These are phyloP conservation scores for Dryadomyces quercivorus DNA, from an alignment of 2,329 filamentous ascomycete species.

Conservation along the genomic window DNA sequence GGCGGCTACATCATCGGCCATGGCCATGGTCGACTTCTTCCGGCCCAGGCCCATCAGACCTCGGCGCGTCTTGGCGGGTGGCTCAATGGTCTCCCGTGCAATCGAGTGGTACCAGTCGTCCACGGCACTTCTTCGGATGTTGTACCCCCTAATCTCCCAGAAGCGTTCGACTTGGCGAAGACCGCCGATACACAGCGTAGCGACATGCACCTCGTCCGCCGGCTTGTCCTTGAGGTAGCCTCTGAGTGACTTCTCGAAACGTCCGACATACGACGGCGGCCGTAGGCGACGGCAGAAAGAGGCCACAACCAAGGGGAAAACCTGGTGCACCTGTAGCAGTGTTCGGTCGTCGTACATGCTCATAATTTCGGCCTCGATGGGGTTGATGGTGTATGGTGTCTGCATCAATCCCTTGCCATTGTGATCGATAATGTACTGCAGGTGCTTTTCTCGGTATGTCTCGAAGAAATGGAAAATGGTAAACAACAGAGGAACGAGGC, in stretches of 20 bases:
- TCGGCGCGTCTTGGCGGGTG: constrained; percentile 35
- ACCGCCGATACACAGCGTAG: constrained; percentile 48
- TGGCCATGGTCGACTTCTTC: constrained; percentile 38
- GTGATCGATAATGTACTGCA: constrained; percentile 41
- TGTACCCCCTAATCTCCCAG: constrained; percentile 57
- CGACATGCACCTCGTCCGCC: constrained; percentile 48
- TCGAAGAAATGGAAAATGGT: constrained; percentile 59
- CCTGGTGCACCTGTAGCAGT: constrained; percentile 49
- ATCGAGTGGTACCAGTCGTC: constrained; percentile 47
- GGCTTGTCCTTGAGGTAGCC: constrained; percentile 53
- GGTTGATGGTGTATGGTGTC: constrained; percentile 47
- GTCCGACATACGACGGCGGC: constrained; percentile 52
- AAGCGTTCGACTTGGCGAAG: constrained; percentile 50
- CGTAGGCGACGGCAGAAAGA: constrained; percentile 51
- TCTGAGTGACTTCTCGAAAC: constrained; percentile 48
- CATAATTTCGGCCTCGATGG: constrained; percentile 50
- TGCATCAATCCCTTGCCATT: constrained; percentile 36
- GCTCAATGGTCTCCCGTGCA: constrained; percentile 29
- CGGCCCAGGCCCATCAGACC: constrained; percentile 41
- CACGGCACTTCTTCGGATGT: constrained; percentile 43
- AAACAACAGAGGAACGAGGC: constrained; percentile 51
- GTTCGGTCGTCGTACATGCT: constrained; percentile 53
- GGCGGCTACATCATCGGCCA: constrained; percentile 14
- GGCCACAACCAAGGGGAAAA: constrained; percentile 51
- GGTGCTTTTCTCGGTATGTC: constrained; percentile 46